Evolutionary conservation across 2,329 filamentous ascomycete genomes (phyloP).

Genomic region (Bretziella fagacearum): DNA sequence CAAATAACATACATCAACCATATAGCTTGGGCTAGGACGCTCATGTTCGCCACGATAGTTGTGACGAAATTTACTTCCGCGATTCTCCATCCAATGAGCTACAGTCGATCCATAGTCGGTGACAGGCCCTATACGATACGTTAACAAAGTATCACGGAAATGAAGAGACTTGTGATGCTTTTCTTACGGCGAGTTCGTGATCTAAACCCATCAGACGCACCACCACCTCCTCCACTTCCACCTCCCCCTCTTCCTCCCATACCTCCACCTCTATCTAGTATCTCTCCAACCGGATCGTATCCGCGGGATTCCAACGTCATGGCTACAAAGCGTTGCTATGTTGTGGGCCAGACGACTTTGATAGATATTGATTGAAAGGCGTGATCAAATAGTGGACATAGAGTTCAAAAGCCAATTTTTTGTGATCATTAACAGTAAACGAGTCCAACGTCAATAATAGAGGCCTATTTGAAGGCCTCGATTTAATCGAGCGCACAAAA

Average conservation of each 20-base stretch:
- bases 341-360: too few species aligned
- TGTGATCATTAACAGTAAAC: too few species aligned
- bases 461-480: too few species aligned
- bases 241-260: slow-evolving; percentile 20
- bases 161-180: background rate
- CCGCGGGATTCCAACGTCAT: background rate
- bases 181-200: slow-evolving; percentile 36
- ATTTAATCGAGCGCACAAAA: too few species aligned
- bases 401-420: too few species aligned
- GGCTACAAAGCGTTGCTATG: too few species aligned
- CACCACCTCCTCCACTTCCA: slow-evolving; percentile 25
- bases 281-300: slow-evolving; percentile 17
- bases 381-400: too few species aligned
- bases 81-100: slow-evolving; percentile 78
- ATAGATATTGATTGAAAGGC: too few species aligned
- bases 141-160: slow-evolving; percentile 3
- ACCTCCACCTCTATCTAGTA: slow-evolving; percentile 16
- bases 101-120: slow-evolving; percentile 87
- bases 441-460: too few species aligned
- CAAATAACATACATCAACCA: slow-evolving; percentile 55
- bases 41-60: slow-evolving; percentile 59
- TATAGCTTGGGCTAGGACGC: slow-evolving; percentile 73
- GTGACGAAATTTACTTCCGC: slow-evolving; percentile 51
- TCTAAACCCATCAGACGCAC: slow-evolving; percentile 31
- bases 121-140: slow-evolving; percentile 49